These are phyloP conservation scores for Tulasnella sp. DNA, from an alignment of 768 basidiomycete species.

Conservation along the genomic window DNA sequence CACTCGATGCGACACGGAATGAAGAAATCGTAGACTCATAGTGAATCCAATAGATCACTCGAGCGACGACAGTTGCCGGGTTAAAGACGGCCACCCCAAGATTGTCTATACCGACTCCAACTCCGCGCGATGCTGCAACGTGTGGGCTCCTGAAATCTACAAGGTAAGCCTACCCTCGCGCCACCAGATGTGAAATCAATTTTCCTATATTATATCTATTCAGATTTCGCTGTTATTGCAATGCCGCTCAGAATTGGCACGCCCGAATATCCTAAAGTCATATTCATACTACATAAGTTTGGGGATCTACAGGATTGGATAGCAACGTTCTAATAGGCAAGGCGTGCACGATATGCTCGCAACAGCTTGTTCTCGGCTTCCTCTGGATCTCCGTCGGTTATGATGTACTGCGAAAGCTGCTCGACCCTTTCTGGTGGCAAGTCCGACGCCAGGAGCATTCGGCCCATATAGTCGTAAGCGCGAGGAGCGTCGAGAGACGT, in stretches of 20 bases:
- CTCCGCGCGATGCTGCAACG: background rate
- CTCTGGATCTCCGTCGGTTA: background rate
- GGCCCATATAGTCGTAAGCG: background rate
- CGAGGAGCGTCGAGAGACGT: background rate
- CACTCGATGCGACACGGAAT: background rate
- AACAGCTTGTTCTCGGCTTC: background rate
- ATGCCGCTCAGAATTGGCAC: background rate
- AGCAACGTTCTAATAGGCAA: background rate
- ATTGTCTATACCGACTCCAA: constrained; percentile 8
- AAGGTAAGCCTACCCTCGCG: background rate
- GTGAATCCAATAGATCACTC: background rate
- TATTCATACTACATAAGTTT: background rate
- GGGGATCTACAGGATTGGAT: background rate
- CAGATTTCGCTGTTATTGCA: background rate
- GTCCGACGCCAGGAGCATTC: background rate
- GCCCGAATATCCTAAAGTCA: background rate
- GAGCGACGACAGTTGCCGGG: background rate
- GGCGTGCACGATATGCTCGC: background rate
- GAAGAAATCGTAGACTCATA: background rate
- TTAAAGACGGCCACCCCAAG: background rate
- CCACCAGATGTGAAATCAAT: no score
- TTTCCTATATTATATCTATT: background rate
- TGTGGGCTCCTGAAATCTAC: background rate
- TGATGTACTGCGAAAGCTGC: background rate
- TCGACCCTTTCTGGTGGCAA: background rate